Evolutionary conservation across 768 basidiomycete genomes (phyloP).

Genomic region (Asterophora parasitica): DNA sequence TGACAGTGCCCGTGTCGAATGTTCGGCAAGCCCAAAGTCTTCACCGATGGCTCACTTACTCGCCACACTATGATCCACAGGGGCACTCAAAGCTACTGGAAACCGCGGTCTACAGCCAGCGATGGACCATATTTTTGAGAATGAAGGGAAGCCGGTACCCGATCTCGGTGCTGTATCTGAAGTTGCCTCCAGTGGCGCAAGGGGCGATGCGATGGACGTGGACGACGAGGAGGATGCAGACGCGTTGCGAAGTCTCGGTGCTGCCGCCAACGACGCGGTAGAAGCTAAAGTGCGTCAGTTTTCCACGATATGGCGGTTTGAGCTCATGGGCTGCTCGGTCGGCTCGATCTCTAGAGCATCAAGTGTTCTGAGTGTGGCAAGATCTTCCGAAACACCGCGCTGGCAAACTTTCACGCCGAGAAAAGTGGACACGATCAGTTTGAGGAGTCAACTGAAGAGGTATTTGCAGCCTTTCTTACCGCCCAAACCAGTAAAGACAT

Average conservation of each 20-base stretch:
- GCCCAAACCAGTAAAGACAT: background rate
- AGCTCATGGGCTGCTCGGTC: background rate
- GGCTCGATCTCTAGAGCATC: conserved; percentile 54
- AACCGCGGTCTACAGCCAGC: conserved; percentile 85
- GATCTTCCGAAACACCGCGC: conserved; percentile 76
- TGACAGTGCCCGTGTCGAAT: conserved; percentile 77
- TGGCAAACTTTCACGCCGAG: conserved; percentile 91
- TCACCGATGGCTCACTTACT: conserved; percentile 9
- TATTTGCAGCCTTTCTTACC: conserved; percentile 21
- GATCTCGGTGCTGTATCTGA: conserved; percentile 44
- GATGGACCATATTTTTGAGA: conserved; percentile 84
- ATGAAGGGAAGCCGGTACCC: conserved; percentile 74
- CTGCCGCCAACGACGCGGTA: conserved; percentile 33
- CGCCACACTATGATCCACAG: conserved; percentile 33
- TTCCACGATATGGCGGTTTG: background rate
- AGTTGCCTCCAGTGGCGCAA: conserved; percentile 22
- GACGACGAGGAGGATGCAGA: conserved; percentile 75
- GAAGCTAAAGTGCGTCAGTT: conserved; percentile 58
- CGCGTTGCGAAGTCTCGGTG: conserved; percentile 49
- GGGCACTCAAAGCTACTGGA: conserved; percentile 84
- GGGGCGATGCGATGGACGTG: conserved; percentile 37
- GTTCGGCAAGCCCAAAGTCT: conserved; percentile 32
- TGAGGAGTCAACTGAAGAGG: conserved; percentile 94
- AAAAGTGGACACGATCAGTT: conserved; percentile 95
- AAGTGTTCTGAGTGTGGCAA: conserved; percentile 84